Evolutionary conservation across 306 rosid species (phyloP).

Genomic region (Dryas drummondii): DNA sequence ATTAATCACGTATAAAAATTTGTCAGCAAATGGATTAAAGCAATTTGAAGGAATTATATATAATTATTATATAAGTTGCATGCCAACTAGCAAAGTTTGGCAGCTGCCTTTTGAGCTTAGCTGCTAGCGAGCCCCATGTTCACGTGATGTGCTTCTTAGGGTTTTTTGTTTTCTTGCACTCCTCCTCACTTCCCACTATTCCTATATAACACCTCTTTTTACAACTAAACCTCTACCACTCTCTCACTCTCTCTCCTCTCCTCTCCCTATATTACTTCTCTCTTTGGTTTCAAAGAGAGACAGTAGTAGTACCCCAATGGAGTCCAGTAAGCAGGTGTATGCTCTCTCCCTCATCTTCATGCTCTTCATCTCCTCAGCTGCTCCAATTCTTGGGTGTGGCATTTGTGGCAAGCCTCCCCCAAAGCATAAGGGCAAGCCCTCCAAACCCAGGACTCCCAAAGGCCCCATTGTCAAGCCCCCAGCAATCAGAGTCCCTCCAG

Average conservation of each 20-base stretch:
- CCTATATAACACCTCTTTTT: constrained; percentile 23
- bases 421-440: constrained; percentile 27
- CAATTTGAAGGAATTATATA: too few species aligned
- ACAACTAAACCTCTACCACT: constrained; percentile 10
- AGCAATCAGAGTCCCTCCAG: constrained; percentile 19
- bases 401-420: constrained; percentile 55
- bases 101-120: constrained; percentile 40
- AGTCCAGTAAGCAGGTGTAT: constrained; percentile 45
- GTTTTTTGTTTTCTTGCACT: constrained; percentile 50
- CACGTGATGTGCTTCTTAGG: constrained; percentile 63
- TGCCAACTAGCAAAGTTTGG: constrained; percentile 69
- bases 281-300: constrained; percentile 17
- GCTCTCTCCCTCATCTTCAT: constrained; percentile 71
- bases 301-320: constrained; percentile 40
- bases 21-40: too few species aligned
- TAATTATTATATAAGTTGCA: too few species aligned
- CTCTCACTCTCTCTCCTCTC: background rate
- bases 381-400: constrained; percentile 74
- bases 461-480: constrained; percentile 30
- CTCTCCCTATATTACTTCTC: background rate
- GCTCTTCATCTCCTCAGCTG: constrained; percentile 63
- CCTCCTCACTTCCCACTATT: constrained; percentile 23
- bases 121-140: constrained; percentile 52
- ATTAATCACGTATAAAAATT: too few species aligned
- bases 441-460: constrained; percentile 32